Evolutionary conservation across 805 yeast species (phyloP), one percentile per base, ranked within the genome.

Genomic region (Pichia thaimueangensis): DNA sequence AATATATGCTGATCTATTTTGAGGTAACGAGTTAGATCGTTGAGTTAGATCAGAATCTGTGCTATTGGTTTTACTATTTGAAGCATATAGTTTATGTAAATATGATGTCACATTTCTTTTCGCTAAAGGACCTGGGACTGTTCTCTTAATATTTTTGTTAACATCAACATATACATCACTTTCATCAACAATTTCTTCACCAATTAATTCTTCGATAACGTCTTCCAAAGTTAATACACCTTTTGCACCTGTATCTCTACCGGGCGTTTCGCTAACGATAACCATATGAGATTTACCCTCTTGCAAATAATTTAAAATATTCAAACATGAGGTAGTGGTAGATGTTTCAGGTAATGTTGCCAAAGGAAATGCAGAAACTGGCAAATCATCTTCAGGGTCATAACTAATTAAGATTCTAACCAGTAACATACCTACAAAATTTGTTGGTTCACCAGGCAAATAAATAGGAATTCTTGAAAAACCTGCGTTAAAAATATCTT

Each of bases 281-380:
- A 93, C 91, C 98, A 91, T 91, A 64, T 91, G 98, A 1, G 95
- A 82, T 63, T 88, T 89, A 47, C 98, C 98, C 62, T 91, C 97
- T 63, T 91, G 98, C 72, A 93, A 91, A 65, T 91, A 91, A 63
- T 91, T 91, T 57, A 91, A 72, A 51, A 91, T 89, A 63, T 93
- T 91, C 58, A 91, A 70, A 62, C 97, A 91, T 6, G 96, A 87
- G 4, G 97, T 89, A 40, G 83, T 88, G 19, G 86, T 82, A 2
- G 83, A 78, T 0, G 98, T 91, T 65, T 91, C 97, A 0, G 98
- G 98, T 35, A 91, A 71, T 0, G 97, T 93, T 2, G 97, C 97
- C 54, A 91, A 71, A 7, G 97, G 96, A 69, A 91, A 91, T 11
- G 88, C 78, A 1, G 95, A 86, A 24, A 93, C 93, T 0, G 96